A percentile compares a stretch with the other conserved stretches of the same genome.
These are phyloP conservation scores for Ostreobium quekettii DNA, from an alignment of 139 green algal genomes.

Conservation along the genomic window DNA sequence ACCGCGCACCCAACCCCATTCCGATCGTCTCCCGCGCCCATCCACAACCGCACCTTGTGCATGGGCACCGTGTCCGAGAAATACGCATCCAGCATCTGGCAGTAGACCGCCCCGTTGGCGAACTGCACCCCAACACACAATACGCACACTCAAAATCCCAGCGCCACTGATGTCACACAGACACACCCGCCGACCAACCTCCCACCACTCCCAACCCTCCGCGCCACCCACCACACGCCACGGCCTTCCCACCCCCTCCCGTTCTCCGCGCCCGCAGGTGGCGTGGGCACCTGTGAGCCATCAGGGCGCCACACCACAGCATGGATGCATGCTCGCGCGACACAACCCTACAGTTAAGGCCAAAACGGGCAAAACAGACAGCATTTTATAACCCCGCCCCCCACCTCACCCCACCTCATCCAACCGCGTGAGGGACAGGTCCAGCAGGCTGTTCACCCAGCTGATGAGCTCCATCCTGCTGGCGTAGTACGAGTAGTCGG, in stretches of 20 bases:
- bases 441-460: slow-evolving; percentile 79
- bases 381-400: too few relatives aligned
- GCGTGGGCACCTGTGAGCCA: too few relatives aligned
- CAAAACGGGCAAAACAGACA: not conserved
- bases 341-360: not conserved
- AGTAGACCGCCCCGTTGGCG: slow-evolving; percentile 37
- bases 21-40: not conserved
- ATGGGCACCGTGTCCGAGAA: slow-evolving; percentile 21
- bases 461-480: slow-evolving; percentile 66
- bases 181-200: too few relatives aligned
- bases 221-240: too few relatives aligned
- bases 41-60: slow-evolving; percentile 22
- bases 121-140: slow-evolving; percentile 29
- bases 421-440: slow-evolving; percentile 68
- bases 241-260: too few relatives aligned
- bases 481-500: too few relatives aligned
- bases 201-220: too few relatives aligned
- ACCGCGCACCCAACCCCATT: not conserved
- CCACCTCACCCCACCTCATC: slow-evolving; percentile 83
- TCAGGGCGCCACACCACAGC: not conserved
- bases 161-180: too few relatives aligned
- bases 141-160: too few relatives aligned
- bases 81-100: slow-evolving; percentile 44
- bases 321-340: not conserved
- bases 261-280: too few relatives aligned